Evolutionary conservation across 2,329 filamentous ascomycete genomes (phyloP), one percentile per base, ranked within the genome.

Genomic region (Fusarium chuoi): DNA sequence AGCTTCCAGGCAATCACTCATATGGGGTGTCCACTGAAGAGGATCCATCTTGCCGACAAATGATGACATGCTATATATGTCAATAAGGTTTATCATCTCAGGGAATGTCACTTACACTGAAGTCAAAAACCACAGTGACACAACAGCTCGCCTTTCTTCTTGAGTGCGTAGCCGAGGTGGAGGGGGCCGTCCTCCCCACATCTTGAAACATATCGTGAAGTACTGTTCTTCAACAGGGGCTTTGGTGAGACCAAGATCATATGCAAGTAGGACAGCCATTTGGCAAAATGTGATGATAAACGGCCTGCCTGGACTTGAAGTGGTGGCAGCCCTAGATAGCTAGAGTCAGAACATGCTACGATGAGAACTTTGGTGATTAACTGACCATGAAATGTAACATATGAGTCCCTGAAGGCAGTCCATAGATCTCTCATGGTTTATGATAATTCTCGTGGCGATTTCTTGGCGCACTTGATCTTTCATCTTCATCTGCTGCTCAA

Each of bases 11-110:
- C 85, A 88, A 41, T 91, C 88, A 36, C 90, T 89, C 83, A 92
- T 86, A 58, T 90, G 85, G 4, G 85, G 73, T 2, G 86, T 90
- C 90, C 90, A 92, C 6, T 82, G 83, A 55, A 91, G 81, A 5
- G 84, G 75, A 59, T 90, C 88, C 56, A 85, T 82, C 51, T 85
- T 85, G 30, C 84, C 84, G 20, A 88, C 80, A 59, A 82, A 85
- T 6, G 77, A 81, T 54, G 81, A 78, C 63, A 79, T 78, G 65
- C 81, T 84, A 61, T 10, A 15, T 6, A 46, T 5, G 58, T 78
- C 15, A 78, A 65, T 17, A 18, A 59, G 18, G 7, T 11, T 12
- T 26, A 14, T 11, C 28, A 7, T 52, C 7, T 3, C 3, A 24
- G 30, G 18, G 24, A 7, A n/a, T 41, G 13, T 6, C 20, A 77